phyloP scores from a whole-genome alignment of 768 basidiomycete genomes.

The Collybia sordida region DNA sequence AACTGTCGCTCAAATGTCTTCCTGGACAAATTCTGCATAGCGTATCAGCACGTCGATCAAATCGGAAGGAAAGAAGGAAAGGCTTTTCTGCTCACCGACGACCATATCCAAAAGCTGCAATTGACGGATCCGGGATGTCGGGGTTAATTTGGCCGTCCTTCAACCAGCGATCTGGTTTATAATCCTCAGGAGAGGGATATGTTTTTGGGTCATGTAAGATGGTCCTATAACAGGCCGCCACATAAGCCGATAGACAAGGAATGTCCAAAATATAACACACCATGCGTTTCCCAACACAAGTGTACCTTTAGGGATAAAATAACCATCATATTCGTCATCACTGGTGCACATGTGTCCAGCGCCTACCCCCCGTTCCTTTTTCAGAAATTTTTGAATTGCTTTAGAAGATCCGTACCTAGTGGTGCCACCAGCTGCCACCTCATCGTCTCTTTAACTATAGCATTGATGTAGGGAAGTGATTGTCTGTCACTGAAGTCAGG shows the following conservation, averaged over 20 bases:
- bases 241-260: not conserved
- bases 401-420: conserved; percentile 4
- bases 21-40: not conserved
- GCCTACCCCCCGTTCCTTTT: not conserved
- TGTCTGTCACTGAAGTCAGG: conserved; percentile 22
- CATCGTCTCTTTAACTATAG: conserved; percentile 15
- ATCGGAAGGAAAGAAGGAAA: too few species aligned
- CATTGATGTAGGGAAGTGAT: conserved; percentile 18
- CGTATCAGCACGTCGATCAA: not conserved
- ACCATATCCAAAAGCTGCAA: conserved; percentile 5
- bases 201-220: not conserved
- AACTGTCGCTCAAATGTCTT: not conserved
- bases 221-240: not conserved
- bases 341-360: not conserved
- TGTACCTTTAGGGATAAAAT: not conserved
- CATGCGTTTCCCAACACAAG: conserved; percentile 14
- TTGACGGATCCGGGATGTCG: not conserved
- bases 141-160: conserved; percentile 7
- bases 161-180: conserved; percentile 6
- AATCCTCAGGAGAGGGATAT: conserved; percentile 3
- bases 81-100: not conserved
- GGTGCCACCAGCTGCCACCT: conserved; percentile 17
- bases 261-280: not conserved
- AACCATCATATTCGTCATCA: conserved; percentile 2
- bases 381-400: too few species aligned